Evolutionary conservation across 208 protist genomes (phyloP), one percentile per base, ranked within the genome.

Genomic region (Acanthamoeba castellanii): DNA sequence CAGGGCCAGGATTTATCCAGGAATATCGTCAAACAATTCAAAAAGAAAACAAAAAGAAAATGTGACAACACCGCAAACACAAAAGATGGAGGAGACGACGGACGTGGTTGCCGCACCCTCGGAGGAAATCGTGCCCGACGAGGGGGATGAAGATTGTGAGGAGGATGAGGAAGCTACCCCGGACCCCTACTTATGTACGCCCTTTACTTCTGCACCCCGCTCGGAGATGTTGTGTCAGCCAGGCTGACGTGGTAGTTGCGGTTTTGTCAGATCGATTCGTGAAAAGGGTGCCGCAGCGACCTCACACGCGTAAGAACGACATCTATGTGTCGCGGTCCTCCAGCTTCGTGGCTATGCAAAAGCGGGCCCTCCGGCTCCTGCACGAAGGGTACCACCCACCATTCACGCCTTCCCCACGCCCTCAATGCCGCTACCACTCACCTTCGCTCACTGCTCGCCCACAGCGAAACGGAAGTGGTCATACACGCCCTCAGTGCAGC

Each of bases 401-500:
- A 30, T 32, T 32, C 42, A 45, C 6, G 14, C 47, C 76, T 30
- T 55, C 68, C 16, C 27, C n/a, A 47, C 27, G 8, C 68, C 9
- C 11, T 11, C 27, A 27, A 6, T 30, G 37, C 42, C 7, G 2
- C 6, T 32, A 14, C 11, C 16, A 9, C 47, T 84, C 27, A 57
- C 50, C 78, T 18, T 61, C 16, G 27, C 70, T 6, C 18, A 25
- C 8, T 32, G 14, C 27, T 37, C 11, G 55, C 55, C 2, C 55
- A 61, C 47, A 87, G 78, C 3, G 78, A 87, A 20, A 61, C 16
- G 18, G 78, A 87, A 37, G 78, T 87, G n/a, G 50, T 61, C 78
- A 87, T 87, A 61, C 78, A 87, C 61, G 78, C 45, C 13, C 37
- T 87, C 47, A 87, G 78, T 34, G 78, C 78, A 2, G 78, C 78